Conservation (phyloP, 495 filamentous ascomycete species). For the Penicillium subrubescens region DNA sequence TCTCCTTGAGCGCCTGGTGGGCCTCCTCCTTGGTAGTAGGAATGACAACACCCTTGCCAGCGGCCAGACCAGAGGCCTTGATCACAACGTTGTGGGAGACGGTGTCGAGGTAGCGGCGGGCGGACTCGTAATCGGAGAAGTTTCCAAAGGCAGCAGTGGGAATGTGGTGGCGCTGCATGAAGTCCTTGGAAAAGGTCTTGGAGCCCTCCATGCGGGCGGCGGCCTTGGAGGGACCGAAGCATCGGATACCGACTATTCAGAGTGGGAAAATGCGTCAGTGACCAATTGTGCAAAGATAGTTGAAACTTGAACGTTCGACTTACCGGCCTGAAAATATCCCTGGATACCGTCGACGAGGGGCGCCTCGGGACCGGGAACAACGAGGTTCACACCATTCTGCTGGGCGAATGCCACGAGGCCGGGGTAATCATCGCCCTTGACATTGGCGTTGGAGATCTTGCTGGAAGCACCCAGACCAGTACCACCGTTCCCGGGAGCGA, state of each 20-base stretch:
- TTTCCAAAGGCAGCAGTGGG: constrained; percentile 90
- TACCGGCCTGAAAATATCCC: constrained; percentile 72
- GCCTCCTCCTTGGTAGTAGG: constrained; percentile 81
- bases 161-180: constrained; percentile 89
- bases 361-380: constrained; percentile 89
- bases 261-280: constrained; percentile 15
- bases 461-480: constrained; percentile 63
- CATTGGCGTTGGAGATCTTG: constrained; percentile 73
- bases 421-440: constrained; percentile 75
- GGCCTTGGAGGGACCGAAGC: constrained; percentile 83
- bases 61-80: constrained; percentile 85
- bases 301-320: constrained; percentile 7
- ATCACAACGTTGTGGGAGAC: constrained; percentile 80
- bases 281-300: background rate
- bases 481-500: constrained; percentile 81
- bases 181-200: constrained; percentile 97
- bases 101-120: constrained; percentile 72
- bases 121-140: constrained; percentile 79
- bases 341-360: constrained; percentile 92
- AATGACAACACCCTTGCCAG: constrained; percentile 91
- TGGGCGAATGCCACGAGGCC: constrained; percentile 74
- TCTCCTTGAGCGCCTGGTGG: constrained; percentile 75
- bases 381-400: constrained; percentile 74
- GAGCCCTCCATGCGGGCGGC: constrained; percentile 93
- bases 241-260: constrained; percentile 67